These are phyloP conservation scores for Boletus barrowsii DNA, from an alignment of 768 basidiomycete genomes.

Conservation along the genomic window DNA sequence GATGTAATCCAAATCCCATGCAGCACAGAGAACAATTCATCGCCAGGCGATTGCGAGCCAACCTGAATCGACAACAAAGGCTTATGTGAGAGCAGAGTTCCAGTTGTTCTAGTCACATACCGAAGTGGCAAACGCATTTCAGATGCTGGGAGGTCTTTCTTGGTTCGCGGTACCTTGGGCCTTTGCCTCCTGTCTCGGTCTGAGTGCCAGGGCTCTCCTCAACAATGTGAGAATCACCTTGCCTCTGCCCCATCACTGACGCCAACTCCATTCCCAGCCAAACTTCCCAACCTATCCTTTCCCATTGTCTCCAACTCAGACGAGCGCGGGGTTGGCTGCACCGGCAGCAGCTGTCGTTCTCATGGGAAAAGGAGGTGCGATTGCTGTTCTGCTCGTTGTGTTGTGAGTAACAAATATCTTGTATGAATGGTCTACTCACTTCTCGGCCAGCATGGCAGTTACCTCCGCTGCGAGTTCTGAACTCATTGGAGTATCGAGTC, in stretches of 20 bases:
- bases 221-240: conserved; percentile 23
- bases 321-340: conserved; percentile 43
- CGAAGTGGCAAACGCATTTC: neutral
- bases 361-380: conserved; percentile 44
- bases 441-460: conserved; percentile 39
- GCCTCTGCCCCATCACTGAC: neutral
- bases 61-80: too few relatives aligned
- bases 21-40: too few relatives aligned
- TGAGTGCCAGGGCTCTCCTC: conserved; percentile 38
- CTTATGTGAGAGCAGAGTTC: conserved; percentile 34
- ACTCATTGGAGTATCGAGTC: conserved; percentile 42
- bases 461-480: conserved; percentile 46
- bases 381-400: conserved; percentile 41
- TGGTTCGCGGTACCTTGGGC: conserved; percentile 1
- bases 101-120: too few relatives aligned
- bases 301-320: conserved; percentile 31
- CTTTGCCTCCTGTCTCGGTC: conserved; percentile 46
- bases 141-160: conserved; percentile 57
- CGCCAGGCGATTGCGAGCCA: too few relatives aligned
- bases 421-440: neutral
- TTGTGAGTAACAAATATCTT: conserved; percentile 26
- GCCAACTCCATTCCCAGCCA: conserved; percentile 31
- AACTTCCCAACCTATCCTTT: conserved; percentile 53
- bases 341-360: conserved; percentile 46
- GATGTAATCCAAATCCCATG: too few relatives aligned